Evolutionary conservation across 495 filamentous ascomycete species (phyloP).

Genomic region (Aspergillus biplanus): DNA sequence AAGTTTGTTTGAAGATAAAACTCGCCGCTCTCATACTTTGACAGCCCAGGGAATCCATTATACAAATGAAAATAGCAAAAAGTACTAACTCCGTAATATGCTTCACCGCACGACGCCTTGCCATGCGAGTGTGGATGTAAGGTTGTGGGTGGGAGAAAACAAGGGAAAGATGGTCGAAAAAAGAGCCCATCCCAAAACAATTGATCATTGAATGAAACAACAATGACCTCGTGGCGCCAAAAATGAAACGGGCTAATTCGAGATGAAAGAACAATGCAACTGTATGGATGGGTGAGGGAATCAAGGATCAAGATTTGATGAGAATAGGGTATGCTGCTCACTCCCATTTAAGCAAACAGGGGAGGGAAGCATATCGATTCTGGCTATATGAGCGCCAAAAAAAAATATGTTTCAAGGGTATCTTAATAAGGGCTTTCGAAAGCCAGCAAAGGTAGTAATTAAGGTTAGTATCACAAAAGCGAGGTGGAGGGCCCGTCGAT

Average conservation of each 20-base stretch:
- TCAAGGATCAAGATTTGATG: background rate
- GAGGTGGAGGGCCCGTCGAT: background rate
- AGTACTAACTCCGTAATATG: conserved; percentile 29
- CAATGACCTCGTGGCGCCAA: background rate
- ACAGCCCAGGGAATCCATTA: conserved; percentile 16
- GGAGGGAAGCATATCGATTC: background rate
- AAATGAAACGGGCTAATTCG: conserved; percentile 2
- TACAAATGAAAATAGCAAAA: conserved; percentile 21
- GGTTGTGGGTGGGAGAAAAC: background rate
- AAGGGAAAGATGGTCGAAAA: background rate
- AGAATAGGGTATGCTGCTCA: background rate
- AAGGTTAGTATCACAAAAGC: conserved; percentile 6
- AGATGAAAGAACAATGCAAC: background rate
- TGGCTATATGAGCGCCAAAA: background rate
- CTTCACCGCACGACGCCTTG: conserved; percentile 39
- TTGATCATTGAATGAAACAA: background rate
- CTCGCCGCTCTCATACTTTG: background rate
- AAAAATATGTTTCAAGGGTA: conserved; percentile 32
- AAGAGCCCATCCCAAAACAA: conserved; percentile 14
- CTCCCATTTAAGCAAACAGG: background rate
- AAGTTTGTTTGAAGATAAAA: conserved; percentile 7
- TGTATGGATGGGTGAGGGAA: conserved; percentile 6
- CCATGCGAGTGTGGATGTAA: conserved; percentile 37
- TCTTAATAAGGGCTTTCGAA: conserved; percentile 31
- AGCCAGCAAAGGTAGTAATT: conserved; percentile 20